phyloP scores from a whole-genome alignment of 2,329 filamentous ascomycete species.

The Trichoderma atroviride region DNA sequence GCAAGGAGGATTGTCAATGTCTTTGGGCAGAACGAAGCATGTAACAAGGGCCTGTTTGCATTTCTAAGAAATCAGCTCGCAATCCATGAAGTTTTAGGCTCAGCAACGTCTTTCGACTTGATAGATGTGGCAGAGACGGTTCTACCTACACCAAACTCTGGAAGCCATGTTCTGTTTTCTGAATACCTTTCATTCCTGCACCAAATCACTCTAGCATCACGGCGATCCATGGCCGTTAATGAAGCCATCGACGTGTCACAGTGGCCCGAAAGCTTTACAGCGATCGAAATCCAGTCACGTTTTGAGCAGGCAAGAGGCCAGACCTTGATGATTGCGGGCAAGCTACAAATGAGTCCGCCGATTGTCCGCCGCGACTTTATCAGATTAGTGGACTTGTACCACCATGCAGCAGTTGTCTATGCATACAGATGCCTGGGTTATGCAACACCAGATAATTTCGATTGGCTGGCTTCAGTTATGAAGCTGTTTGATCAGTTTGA shows the following conservation, averaged over 20 bases:
- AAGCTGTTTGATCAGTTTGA: constrained; percentile 33
- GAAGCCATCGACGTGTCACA: constrained; percentile 4
- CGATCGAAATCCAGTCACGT: constrained; percentile 23
- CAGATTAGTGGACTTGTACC: constrained; percentile 37
- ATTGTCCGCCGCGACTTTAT: constrained; percentile 33
- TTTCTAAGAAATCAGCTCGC: constrained; percentile 38
- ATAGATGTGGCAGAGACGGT: constrained; percentile 32
- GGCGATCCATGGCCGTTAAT: constrained; percentile 16
- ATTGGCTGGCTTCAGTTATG: constrained; percentile 28
- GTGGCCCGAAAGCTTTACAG: constrained; percentile 10
- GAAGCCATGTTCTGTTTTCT: constrained; percentile 33
- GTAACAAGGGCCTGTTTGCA: constrained; percentile 32
- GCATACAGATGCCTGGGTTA: constrained; percentile 35
- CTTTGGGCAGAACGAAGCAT: constrained; percentile 32
- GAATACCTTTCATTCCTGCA: constrained; percentile 33
- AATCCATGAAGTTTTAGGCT: constrained; percentile 36
- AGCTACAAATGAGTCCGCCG: constrained; percentile 30
- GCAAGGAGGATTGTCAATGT: constrained; percentile 37
- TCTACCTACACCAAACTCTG: constrained; percentile 28
- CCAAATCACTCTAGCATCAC: constrained; percentile 31
- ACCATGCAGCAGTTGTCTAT: constrained; percentile 36
- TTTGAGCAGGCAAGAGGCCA: constrained; percentile 36
- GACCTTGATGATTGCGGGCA: constrained; percentile 36
- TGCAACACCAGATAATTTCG: constrained; percentile 22
- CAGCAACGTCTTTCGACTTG: constrained; percentile 36